Evolutionary conservation across 2,329 filamentous ascomycete genomes (phyloP), one percentile per base, ranked within the genome.

Genomic region (Paecilomyces variotii): DNA sequence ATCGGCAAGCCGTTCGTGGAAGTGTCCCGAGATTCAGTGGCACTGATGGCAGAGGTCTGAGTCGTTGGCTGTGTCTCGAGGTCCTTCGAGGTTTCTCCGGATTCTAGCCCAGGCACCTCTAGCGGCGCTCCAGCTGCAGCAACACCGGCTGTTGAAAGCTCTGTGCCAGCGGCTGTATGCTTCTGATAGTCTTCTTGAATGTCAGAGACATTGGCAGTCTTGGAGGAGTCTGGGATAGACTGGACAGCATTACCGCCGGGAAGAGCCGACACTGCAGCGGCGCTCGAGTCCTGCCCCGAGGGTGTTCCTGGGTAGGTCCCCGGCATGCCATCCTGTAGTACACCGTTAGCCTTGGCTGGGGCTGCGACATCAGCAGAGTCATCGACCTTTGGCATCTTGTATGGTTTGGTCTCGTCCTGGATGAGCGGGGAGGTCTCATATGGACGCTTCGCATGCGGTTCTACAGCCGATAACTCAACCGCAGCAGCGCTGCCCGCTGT

Each of bases 351-450:
- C 34, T 30, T 50, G 35, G 11, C 19, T 28, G n/a, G 30, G 24
- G n/a, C 45, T n/a, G 55, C 25, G 19, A 45, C 55, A 19, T 50
- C 28, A 25, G 50, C 55, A 45, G 25, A 51, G 59, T 68, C 70
- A 25, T 72, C 70, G 0, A 71, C 69, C 61, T 72, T 72, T 62
- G 67, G 58, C 25, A 73, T 72, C 65, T 74, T 74, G 60, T 64
- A 63, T 32, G 71, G 72, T 62, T 72, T 70, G 55, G 65, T 59
- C 32, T 64, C 63, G 24, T 74, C 69, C 45, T 71, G 68, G 24
- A 64, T 61, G 59, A 71, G 67, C 53, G 68, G 59, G 39, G 68
- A 68, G 55, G 63, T 71, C 63, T 74, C 72, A 55, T 73, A 70
- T n/a, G 72, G 69, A 26, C 72, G 70, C 68, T 74, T 74, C 34